Conservation (phyloP, 2,329 filamentous ascomycete genomes). For the Penicillium aurantiogriseum region DNA sequence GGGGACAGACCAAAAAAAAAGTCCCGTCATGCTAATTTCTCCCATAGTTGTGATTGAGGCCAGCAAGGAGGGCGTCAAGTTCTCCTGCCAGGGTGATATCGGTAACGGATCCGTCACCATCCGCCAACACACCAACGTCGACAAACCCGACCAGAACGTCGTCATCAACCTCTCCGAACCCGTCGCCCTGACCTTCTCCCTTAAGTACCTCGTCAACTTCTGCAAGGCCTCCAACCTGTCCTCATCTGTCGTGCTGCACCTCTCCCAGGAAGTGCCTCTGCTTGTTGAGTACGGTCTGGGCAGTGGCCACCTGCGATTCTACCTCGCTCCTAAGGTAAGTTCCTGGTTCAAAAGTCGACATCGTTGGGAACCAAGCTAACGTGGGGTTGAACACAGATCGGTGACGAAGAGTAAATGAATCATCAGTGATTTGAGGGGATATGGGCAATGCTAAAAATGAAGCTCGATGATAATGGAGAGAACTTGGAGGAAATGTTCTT, state of each 20-base stretch:
- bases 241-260: constrained; percentile 78
- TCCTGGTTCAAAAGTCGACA: constrained; percentile 8
- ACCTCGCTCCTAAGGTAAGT: constrained; percentile 92
- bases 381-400: constrained; percentile 56
- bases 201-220: constrained; percentile 99
- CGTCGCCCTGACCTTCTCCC: constrained; percentile 91
- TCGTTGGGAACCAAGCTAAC: not conserved
- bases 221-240: constrained; percentile 94
- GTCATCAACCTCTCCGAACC: constrained; percentile 89
- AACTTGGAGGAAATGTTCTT: constrained; percentile 43
- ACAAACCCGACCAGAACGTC: constrained; percentile 83
- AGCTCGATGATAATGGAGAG: constrained; percentile 31
- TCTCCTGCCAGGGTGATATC: constrained; percentile 89
- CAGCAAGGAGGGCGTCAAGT: constrained; percentile 95
- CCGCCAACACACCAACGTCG: constrained; percentile 81
- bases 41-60: constrained; percentile 85
- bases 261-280: constrained; percentile 94
- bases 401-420: constrained; percentile 48
- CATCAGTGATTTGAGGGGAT: not conserved
- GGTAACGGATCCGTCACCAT: constrained; percentile 92
- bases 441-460: constrained; percentile 25
- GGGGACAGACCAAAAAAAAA: not conserved
- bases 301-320: constrained; percentile 91
- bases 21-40: constrained; percentile 14
- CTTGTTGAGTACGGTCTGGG: constrained; percentile 87